These are phyloP conservation scores for Phytophthora idaei DNA, from an alignment of 352 stramenopile species.

Conservation along the genomic window DNA sequence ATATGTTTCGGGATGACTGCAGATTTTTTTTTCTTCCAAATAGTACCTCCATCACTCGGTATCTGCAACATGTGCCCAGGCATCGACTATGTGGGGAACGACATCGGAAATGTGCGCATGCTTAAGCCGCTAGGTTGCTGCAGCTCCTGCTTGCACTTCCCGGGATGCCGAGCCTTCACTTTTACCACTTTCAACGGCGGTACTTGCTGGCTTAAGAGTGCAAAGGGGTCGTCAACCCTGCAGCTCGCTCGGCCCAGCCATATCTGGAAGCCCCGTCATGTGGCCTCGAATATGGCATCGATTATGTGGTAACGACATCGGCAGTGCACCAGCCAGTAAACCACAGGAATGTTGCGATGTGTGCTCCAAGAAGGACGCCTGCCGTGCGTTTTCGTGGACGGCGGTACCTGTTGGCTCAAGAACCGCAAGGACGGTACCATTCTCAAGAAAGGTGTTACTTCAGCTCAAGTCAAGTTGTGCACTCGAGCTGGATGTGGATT, in stretches of 20 bases:
- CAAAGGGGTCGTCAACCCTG: conserved; percentile 10
- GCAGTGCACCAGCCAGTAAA: conserved; percentile 8
- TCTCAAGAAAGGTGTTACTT: not conserved
- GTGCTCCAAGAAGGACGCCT: conserved; percentile 18
- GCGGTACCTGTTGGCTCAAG: conserved; percentile 28
- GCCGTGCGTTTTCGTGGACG: conserved; percentile 54
- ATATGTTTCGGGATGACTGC: too few relatives aligned
- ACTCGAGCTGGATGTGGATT: conserved; percentile 40
- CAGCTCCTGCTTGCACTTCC: conserved; percentile 10
- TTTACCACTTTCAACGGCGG: conserved; percentile 25
- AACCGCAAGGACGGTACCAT: conserved; percentile 23
- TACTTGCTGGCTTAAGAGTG: conserved; percentile 30
- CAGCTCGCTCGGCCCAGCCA: conserved; percentile 8
- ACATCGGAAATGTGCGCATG: conserved; percentile 17
- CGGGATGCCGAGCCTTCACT: conserved; percentile 36
- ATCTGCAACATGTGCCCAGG: not conserved
- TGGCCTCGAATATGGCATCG: conserved; percentile 28
- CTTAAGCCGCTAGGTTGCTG: conserved; percentile 22
- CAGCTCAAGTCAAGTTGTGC: conserved; percentile 23
- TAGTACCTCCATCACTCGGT: too few relatives aligned
- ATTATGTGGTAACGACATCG: conserved; percentile 37
- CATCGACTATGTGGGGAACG: conserved; percentile 26
- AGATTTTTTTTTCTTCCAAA: too few relatives aligned
- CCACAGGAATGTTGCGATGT: conserved; percentile 19
- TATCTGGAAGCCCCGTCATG: conserved; percentile 22